Evolutionary conservation across 75 land plant species (phyloP).

Genomic region (Picea glauca): DNA sequence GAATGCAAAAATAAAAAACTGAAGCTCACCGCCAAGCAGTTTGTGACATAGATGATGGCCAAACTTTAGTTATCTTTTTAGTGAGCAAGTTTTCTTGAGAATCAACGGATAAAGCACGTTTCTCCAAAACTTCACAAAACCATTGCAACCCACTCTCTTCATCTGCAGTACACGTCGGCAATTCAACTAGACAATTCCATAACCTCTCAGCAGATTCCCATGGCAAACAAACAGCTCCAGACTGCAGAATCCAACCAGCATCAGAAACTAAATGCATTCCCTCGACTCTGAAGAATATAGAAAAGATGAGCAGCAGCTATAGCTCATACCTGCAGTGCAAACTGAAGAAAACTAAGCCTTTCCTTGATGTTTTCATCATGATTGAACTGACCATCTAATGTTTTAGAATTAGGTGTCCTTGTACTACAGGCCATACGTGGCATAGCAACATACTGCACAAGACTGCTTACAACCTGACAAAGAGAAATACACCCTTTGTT

Average conservation of each 20-base stretch:
- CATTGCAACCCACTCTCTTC: slow-evolving; percentile 27
- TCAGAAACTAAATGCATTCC: not conserved
- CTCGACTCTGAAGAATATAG: not conserved
- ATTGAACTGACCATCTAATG: not conserved
- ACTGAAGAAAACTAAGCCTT: slow-evolving; percentile 23
- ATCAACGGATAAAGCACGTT: slow-evolving; percentile 16
- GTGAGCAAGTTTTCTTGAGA: slow-evolving; percentile 18
- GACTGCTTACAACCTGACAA: slow-evolving; percentile 28
- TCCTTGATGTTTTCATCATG: slow-evolving; percentile 27
- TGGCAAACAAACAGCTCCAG: slow-evolving; percentile 14
- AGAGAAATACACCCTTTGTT: not conserved
- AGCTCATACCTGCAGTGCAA: slow-evolving; percentile 22
- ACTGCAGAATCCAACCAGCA: slow-evolving; percentile 5
- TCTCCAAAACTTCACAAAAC: slow-evolving; percentile 30
- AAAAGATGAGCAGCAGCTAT: not conserved
- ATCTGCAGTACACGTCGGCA: slow-evolving; percentile 11
- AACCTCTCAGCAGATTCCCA: slow-evolving; percentile 21
- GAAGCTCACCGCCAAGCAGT: slow-evolving; percentile 26
- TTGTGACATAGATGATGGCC: slow-evolving; percentile 17
- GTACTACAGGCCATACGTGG: not conserved
- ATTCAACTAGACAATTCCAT: slow-evolving; percentile 26
- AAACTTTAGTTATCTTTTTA: slow-evolving; percentile 20
- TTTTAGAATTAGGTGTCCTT: not conserved
- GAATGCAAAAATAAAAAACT: not conserved
- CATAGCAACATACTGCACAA: slow-evolving; percentile 15